These are phyloP conservation scores for Paramecium sonneborni DNA, from an alignment of 73 alveolate species.

Conservation along the genomic window DNA sequence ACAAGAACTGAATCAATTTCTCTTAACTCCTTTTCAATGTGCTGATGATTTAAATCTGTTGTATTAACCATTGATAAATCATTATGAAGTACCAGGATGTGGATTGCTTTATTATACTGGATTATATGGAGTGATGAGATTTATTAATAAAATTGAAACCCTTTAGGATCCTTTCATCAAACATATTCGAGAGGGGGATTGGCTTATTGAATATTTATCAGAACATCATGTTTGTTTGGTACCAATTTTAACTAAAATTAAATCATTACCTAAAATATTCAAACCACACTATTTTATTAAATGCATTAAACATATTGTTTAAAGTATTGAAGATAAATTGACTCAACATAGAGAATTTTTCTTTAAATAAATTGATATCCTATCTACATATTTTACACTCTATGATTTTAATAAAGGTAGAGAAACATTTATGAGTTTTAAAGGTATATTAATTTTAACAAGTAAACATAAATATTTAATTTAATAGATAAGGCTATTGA, in stretches of 20 bases:
- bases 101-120: not conserved
- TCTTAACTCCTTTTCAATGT: not conserved
- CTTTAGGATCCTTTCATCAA: not conserved
- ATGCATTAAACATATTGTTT: not conserved
- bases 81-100: slow-evolving; percentile 42
- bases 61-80: slow-evolving; percentile 13
- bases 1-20: not conserved
- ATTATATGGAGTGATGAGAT: slow-evolving; percentile 19
- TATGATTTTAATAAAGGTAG: not conserved
- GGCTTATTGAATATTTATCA: not conserved
- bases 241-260: not conserved
- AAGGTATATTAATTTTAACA: not conserved
- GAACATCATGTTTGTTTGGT: not conserved
- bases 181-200: slow-evolving; percentile 15
- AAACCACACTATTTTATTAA: slow-evolving; percentile 7
- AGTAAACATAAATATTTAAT: not conserved
- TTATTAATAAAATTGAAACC: slow-evolving; percentile 18
- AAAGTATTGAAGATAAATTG: not conserved
- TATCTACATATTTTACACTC: not conserved
- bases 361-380: not conserved
- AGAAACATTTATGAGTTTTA: slow-evolving; percentile 14
- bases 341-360: not conserved
- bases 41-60: not conserved
- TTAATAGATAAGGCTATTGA: not conserved
- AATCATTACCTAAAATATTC: not conserved